A percentile compares a stretch with the other conserved stretches of the same genome.
These are phyloP conservation scores for Castanea sativa DNA, from an alignment of 306 rosid species.

Conservation along the genomic window DNA sequence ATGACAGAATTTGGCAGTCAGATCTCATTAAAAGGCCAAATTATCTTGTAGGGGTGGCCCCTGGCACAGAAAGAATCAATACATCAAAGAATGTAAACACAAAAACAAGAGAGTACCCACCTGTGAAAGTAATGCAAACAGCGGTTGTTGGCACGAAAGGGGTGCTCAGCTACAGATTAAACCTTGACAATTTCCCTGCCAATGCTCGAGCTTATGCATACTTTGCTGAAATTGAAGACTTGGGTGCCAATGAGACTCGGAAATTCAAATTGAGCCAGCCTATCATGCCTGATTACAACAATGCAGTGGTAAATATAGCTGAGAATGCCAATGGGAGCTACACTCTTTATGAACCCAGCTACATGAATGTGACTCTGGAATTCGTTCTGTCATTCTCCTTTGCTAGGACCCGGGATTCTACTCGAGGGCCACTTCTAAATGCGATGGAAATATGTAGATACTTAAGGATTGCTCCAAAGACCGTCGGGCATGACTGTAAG, in stretches of 20 bases:
- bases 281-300: constrained; percentile 57
- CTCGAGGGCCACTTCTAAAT: constrained; percentile 77
- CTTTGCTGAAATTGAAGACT: constrained; percentile 79
- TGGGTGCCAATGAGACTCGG: constrained; percentile 64
- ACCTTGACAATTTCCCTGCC: constrained; percentile 82
- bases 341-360: constrained; percentile 95
- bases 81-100: constrained; percentile 54
- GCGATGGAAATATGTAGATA: constrained; percentile 91
- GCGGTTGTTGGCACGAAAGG: constrained; percentile 80
- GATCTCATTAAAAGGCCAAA: constrained; percentile 89
- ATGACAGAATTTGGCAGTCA: constrained; percentile 96
- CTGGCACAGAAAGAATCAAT: constrained; percentile 81
- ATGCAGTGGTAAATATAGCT: constrained; percentile 87
- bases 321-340: constrained; percentile 93
- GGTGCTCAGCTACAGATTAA: constrained; percentile 64
- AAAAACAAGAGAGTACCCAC: constrained; percentile 73
- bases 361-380: constrained; percentile 81
- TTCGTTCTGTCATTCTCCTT: constrained; percentile 86
- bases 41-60: constrained; percentile 82
- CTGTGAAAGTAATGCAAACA: constrained; percentile 84
- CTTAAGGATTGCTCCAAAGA: constrained; percentile 54
- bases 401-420: constrained; percentile 70
- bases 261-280: constrained; percentile 80
- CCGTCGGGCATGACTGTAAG: constrained; percentile 71
- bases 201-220: constrained; percentile 86